phyloP scores from a whole-genome alignment of 345 rosid genomes.

The Euphorbia tirucalli region DNA sequence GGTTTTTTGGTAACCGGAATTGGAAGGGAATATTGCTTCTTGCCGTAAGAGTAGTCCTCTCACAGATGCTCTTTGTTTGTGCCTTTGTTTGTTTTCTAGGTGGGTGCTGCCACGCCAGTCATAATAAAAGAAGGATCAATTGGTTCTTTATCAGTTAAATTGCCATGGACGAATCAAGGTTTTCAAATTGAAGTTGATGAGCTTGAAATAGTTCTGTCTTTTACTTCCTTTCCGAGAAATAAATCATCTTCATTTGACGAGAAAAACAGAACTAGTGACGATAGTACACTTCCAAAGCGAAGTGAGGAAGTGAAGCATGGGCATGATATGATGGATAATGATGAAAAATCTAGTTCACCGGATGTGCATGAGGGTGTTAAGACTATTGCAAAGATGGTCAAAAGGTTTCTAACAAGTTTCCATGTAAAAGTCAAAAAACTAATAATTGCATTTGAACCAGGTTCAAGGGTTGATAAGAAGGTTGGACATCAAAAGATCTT shows the following conservation, averaged over 20 bases:
- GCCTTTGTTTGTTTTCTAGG: constrained; percentile 39
- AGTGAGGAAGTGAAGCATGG: constrained; percentile 37
- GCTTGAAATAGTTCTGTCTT: constrained; percentile 78
- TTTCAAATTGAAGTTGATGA: constrained; percentile 87
- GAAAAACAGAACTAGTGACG: constrained; percentile 32
- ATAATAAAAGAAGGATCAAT: constrained; percentile 88
- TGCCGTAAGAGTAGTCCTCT: neutral
- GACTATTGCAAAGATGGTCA: constrained; percentile 91
- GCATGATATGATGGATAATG: constrained; percentile 33
- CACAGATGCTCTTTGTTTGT: constrained; percentile 2
- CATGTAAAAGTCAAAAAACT: constrained; percentile 62
- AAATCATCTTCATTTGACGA: constrained; percentile 29
- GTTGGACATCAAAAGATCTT: constrained; percentile 37
- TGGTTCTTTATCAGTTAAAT: constrained; percentile 66
- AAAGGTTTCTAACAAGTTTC: constrained; percentile 84
- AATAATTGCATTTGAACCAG: constrained; percentile 79
- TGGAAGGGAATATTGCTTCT: no score
- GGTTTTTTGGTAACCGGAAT: no score
- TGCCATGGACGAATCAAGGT: constrained; percentile 85
- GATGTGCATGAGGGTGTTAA: constrained; percentile 98
- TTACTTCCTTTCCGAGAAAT: constrained; percentile 48
- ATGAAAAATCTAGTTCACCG: constrained; percentile 36
- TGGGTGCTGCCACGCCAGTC: constrained; percentile 52
- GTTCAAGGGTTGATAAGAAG: constrained; percentile 32
- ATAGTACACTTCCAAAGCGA: constrained; percentile 26